Evolutionary conservation across 2,329 filamentous ascomycete genomes (phyloP).

Genomic region (Phaeoacremonium minimum): DNA sequence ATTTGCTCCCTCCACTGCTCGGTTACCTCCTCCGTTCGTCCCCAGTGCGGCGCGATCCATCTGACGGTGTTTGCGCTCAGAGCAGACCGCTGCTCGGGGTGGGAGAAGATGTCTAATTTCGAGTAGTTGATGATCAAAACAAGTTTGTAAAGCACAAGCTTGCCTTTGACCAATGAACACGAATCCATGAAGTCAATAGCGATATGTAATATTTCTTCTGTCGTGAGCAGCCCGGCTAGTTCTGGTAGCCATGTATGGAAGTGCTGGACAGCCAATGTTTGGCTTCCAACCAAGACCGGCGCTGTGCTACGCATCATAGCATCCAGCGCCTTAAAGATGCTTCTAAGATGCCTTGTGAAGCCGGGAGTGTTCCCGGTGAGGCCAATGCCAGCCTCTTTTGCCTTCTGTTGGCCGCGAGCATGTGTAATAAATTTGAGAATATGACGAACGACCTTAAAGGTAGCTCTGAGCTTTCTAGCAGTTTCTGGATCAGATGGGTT

Average conservation of each 20-base stretch:
- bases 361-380: constrained; percentile 68
- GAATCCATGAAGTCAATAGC: constrained; percentile 93
- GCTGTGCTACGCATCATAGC: constrained; percentile 83
- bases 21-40: constrained; percentile 65
- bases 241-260: constrained; percentile 98
- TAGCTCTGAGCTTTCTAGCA: constrained; percentile 79
- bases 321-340: constrained; percentile 87
- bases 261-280: constrained; percentile 91
- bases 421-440: constrained; percentile 94
- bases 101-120: constrained; percentile 73
- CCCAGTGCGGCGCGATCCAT: constrained; percentile 96
- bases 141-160: constrained; percentile 86
- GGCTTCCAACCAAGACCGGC: constrained; percentile 84
- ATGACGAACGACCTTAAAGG: constrained; percentile 91
- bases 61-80: constrained; percentile 77
- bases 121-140: constrained; percentile 91
- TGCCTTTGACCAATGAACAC: constrained; percentile 81
- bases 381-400: constrained; percentile 83
- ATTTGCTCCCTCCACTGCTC: constrained; percentile 92
- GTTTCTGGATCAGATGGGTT: constrained; percentile 80
- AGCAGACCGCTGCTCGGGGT: constrained; percentile 69
- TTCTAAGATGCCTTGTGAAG: constrained; percentile 79
- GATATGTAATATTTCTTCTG: constrained; percentile 84
- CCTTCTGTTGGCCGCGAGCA: constrained; percentile 77
- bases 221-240: constrained; percentile 68